These are phyloP conservation scores for Hamamelis virginiana DNA, from an alignment of 164 flowering plant species.

Conservation along the genomic window DNA sequence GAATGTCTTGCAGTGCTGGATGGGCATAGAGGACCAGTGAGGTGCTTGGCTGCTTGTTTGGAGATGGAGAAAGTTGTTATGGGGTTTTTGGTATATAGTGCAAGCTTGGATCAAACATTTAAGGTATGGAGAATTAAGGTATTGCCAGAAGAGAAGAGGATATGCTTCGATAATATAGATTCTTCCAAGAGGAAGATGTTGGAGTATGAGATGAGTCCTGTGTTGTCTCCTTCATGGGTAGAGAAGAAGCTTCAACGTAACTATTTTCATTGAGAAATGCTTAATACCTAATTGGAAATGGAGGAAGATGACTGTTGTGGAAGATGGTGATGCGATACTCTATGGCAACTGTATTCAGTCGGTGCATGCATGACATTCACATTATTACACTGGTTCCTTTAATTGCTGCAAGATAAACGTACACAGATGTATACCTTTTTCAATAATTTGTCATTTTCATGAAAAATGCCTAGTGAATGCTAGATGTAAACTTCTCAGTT, in stretches of 20 bases:
- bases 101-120: conserved; percentile 33
- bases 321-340: too few relatives aligned
- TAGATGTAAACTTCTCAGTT: too few relatives aligned
- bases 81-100: conserved; percentile 35
- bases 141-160: conserved; percentile 12
- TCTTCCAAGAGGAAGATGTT: conserved; percentile 8
- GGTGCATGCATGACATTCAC: too few relatives aligned
- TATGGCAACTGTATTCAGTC: too few relatives aligned
- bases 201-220: conserved; percentile 50
- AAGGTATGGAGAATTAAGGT: conserved; percentile 41
- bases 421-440: too few relatives aligned
- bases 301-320: too few relatives aligned
- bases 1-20: conserved; percentile 34
- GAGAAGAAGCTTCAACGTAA: conserved; percentile 51
- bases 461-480: too few relatives aligned
- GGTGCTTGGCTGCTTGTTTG: conserved; percentile 32
- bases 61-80: conserved; percentile 23
- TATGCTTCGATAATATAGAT: conserved; percentile 13
- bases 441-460: too few relatives aligned
- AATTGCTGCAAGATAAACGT: too few relatives aligned
- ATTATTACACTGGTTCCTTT: too few relatives aligned
- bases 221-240: conserved; percentile 81
- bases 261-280: background rate
- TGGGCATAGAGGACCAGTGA: conserved; percentile 42
- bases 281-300: too few relatives aligned